phyloP scores from a whole-genome alignment of 495 filamentous ascomycete genomes.

The Penicillium desertorum region DNA sequence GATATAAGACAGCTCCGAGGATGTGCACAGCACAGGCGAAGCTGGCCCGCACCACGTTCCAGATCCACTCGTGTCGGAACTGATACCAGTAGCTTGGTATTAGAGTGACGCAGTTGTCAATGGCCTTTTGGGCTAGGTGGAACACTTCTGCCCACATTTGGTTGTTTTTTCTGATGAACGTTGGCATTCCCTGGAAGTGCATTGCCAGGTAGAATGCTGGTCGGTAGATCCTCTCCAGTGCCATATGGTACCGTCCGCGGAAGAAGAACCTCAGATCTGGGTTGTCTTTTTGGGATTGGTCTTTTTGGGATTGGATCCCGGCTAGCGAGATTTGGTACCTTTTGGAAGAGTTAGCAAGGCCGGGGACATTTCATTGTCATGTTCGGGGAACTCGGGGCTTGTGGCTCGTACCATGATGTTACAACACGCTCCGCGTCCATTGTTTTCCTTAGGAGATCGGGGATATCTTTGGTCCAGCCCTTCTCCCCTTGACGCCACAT shows the following conservation, averaged over 20 bases:
- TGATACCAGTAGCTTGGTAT: constrained; percentile 29
- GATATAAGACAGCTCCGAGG: constrained; percentile 21
- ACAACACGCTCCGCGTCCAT: constrained; percentile 21
- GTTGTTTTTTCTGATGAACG: constrained; percentile 17
- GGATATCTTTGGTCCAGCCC: constrained; percentile 23
- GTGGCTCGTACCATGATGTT: constrained; percentile 19
- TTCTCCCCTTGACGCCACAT: constrained; percentile 29
- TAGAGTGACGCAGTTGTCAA: constrained; percentile 24
- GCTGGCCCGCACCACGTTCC: constrained; percentile 22
- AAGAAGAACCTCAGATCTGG: constrained; percentile 25
- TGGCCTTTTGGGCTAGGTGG: constrained; percentile 21
- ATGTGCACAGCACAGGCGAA: constrained; percentile 27
- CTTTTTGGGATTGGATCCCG: constrained; percentile 10
- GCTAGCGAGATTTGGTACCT: constrained; percentile 24
- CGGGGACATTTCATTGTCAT: neutral
- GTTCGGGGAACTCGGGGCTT: neutral
- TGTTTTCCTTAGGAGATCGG: constrained; percentile 16
- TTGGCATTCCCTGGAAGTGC: constrained; percentile 23
- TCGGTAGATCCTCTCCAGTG: constrained; percentile 28
- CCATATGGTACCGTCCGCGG: constrained; percentile 18
- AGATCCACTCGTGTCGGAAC: constrained; percentile 31
- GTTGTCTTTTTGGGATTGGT: constrained; percentile 11
- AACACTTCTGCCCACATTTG: constrained; percentile 18
- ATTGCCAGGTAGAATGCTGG: constrained; percentile 29
- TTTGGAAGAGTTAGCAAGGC: neutral